These are phyloP conservation scores for Galerina sulciceps DNA, from an alignment of 768 basidiomycete species.

Conservation along the genomic window DNA sequence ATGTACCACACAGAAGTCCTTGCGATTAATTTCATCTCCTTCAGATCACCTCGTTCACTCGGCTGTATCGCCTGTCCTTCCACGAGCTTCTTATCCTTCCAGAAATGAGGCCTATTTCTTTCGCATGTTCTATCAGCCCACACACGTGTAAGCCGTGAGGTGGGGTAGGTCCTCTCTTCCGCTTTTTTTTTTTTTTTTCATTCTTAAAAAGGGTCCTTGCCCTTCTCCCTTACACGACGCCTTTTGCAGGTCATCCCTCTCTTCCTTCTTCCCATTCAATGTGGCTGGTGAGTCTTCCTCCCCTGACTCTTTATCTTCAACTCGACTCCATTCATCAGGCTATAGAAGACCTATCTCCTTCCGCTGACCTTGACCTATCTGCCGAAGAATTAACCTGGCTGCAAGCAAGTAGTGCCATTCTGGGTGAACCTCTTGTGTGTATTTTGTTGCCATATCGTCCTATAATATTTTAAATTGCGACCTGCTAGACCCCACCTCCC, in stretches of 20 bases:
- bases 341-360: constrained; percentile 34
- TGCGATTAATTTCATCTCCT: constrained; percentile 31
- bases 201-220: background rate
- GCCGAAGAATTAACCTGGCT: constrained; percentile 56
- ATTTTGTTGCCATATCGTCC: background rate
- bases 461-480: background rate
- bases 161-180: constrained; percentile 24
- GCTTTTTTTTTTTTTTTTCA: constrained; percentile 10
- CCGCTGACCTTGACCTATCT: constrained; percentile 37
- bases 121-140: constrained; percentile 36
- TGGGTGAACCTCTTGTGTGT: constrained; percentile 23
- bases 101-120: constrained; percentile 31
- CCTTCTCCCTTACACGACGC: too few relatives aligned
- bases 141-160: constrained; percentile 53
- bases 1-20: too few relatives aligned
- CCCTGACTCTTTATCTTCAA: constrained; percentile 5
- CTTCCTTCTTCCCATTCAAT: too few relatives aligned
- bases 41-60: constrained; percentile 29
- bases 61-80: constrained; percentile 24
- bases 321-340: constrained; percentile 19
- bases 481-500: constrained; percentile 15
- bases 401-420: constrained; percentile 40
- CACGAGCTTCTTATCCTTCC: constrained; percentile 31
- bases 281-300: constrained; percentile 17
- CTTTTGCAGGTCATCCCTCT: too few relatives aligned